These are phyloP conservation scores for Amanita polypyramis DNA, from an alignment of 768 basidiomycete genomes.

Conservation along the genomic window DNA sequence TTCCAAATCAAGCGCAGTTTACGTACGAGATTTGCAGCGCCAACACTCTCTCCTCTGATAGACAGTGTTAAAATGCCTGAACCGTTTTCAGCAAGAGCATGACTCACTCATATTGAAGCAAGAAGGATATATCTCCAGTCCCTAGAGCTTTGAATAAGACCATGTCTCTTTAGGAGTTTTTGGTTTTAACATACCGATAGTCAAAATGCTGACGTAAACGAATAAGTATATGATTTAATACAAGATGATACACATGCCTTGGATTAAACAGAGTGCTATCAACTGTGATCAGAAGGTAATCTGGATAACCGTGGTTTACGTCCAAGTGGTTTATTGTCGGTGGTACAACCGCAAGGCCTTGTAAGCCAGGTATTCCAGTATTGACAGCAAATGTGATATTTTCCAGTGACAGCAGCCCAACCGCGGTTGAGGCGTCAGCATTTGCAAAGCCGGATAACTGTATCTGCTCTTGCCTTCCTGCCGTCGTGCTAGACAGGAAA, in stretches of 20 bases:
- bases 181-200: constrained; percentile 24
- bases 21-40: constrained; percentile 45
- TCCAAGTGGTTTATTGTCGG: constrained; percentile 48
- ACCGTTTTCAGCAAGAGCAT: background rate
- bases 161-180: background rate
- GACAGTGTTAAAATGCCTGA: background rate
- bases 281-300: constrained; percentile 60
- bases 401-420: constrained; percentile 57
- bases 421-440: constrained; percentile 47
- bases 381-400: constrained; percentile 54
- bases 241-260: constrained; percentile 25
- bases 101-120: constrained; percentile 43
- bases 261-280: constrained; percentile 55
- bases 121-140: constrained; percentile 55
- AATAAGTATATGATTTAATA: constrained; percentile 7
- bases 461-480: constrained; percentile 33
- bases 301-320: constrained; percentile 55
- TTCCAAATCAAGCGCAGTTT: background rate
- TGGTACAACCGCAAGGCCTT: constrained; percentile 51
- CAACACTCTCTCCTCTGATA: constrained; percentile 39
- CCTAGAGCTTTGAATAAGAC: constrained; percentile 28
- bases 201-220: constrained; percentile 25
- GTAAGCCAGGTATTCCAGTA: constrained; percentile 49
- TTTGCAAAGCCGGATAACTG: constrained; percentile 45
- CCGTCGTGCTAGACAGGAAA: constrained; percentile 54